Evolutionary conservation across 1,284 basidiomycete species (phyloP), one percentile per base, ranked within the genome.

Genomic region (Sanghuangporus weigelae): DNA sequence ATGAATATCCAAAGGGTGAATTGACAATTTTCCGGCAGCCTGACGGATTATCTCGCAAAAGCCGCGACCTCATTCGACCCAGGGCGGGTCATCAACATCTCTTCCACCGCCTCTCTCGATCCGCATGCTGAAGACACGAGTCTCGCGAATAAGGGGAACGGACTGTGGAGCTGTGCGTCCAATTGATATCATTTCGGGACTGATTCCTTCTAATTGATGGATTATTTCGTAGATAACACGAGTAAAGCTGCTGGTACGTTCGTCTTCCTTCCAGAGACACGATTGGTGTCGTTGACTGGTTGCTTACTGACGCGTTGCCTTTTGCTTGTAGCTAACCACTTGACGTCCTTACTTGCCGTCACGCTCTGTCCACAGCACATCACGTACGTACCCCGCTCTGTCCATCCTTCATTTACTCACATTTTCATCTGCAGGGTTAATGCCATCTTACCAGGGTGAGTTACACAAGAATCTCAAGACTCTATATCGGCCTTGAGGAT

Each of bases 91-190:
- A 85, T 94, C 74, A 93, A 92, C 71, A 89, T 95, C 69, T 92
- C 93, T 2, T 93, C 91, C 0, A 81, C 84, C 3, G 82, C 90
- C 0, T 85, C 88, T 5, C 76, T 90, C 23, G 79, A 79, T 55
- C 81, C 91, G 0, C 66, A 73, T 3, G 75, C 78, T 1, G 79
- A 78, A 14, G 85, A 84, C 68, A 75, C 79, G 31, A 66, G 72
- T 0, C 73, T 93, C 10, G 83, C 86, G 14, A 77, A 73, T 1
- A 73, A 74, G 1, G 90, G 89, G 0, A 78, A 77, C 38, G 93
- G 93, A 1, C 84, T 90, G 21, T 96, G 89, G 87, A 88, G 87
- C 71, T 94, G 92, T 93, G 69, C 69, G 90, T 81, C 5, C 38
- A 36, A 26, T 14, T 14, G 14, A 23, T 51, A 12, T 35, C 23